phyloP scores from a whole-genome alignment of 805 yeast genomes.

The Isabelozyma gotoi region DNA sequence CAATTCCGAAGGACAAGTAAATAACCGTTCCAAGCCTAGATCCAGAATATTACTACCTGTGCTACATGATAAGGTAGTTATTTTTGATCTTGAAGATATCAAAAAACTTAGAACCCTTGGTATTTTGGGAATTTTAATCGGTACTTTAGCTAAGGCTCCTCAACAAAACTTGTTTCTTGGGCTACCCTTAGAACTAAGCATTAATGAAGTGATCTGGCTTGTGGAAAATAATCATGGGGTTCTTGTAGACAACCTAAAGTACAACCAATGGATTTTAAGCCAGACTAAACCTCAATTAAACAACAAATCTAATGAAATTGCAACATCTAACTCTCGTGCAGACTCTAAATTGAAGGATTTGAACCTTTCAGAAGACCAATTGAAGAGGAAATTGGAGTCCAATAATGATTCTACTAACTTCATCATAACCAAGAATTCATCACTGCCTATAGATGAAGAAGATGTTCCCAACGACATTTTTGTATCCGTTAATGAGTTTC shows the following conservation, averaged over 20 bases:
- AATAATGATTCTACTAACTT: not conserved
- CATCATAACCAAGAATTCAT: not conserved
- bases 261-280: constrained; percentile 8
- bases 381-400: not conserved
- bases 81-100: constrained; percentile 59
- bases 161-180: constrained; percentile 91
- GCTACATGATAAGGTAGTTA: constrained; percentile 46
- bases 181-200: constrained; percentile 69
- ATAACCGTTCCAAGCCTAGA: no score
- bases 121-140: constrained; percentile 74
- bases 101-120: constrained; percentile 58
- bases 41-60: no score
- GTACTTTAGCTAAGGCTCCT: constrained; percentile 86
- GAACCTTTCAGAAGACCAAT: constrained; percentile 3
- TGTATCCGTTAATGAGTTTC: not conserved
- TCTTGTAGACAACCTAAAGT: constrained; percentile 41
- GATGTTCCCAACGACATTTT: not conserved
- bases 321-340: no score
- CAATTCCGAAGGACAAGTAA: no score
- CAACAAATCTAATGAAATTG: not conserved
- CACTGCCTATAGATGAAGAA: not conserved
- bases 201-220: constrained; percentile 75
- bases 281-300: not conserved
- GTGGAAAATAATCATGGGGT: constrained; percentile 42
- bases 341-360: not conserved